Conservation (phyloP, 2,329 filamentous ascomycete species). For the Colletotrichum aenigma region DNA sequence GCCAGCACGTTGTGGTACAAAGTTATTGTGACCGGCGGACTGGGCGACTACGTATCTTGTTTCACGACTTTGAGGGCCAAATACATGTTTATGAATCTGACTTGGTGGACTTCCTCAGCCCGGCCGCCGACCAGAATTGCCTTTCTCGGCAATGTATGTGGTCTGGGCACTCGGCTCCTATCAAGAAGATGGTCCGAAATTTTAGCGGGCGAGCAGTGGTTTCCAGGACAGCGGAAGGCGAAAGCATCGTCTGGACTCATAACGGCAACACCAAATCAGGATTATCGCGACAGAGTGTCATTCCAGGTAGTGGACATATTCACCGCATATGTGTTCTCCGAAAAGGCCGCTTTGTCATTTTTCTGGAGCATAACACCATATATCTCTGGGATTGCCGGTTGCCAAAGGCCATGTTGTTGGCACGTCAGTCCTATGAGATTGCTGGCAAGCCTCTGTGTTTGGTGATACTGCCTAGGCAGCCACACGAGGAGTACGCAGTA, state of each 20-base stretch:
- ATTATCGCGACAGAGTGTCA: conserved; percentile 69
- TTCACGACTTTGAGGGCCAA: conserved; percentile 85
- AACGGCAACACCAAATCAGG: conserved; percentile 53
- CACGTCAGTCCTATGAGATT: conserved; percentile 61
- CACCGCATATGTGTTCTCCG: conserved; percentile 80
- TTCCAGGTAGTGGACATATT: conserved; percentile 73
- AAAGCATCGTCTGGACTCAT: conserved; percentile 85
- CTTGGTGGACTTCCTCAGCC: conserved; percentile 81
- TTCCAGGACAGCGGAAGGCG: conserved; percentile 78
- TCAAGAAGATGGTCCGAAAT: conserved; percentile 87
- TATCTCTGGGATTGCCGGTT: conserved; percentile 80
- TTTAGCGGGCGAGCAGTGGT: conserved; percentile 80
- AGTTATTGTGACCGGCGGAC: conserved; percentile 71
- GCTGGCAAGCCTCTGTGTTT: conserved; percentile 79
- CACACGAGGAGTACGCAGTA: conserved; percentile 58
- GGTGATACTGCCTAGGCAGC: conserved; percentile 70
- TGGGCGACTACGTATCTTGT: conserved; percentile 72
- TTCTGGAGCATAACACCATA: conserved; percentile 73
- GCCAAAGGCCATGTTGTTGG: conserved; percentile 62
- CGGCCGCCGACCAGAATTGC: conserved; percentile 63
- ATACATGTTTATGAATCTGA: conserved; percentile 83
- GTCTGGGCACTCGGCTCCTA: conserved; percentile 81
- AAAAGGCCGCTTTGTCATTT: conserved; percentile 80
- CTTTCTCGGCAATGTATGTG: conserved; percentile 70
- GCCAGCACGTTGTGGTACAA: conserved; percentile 68